Base-by-base conservation (phyloP, 192 early-diverging fungal species). In the Neocallimastix lanati region DNA sequence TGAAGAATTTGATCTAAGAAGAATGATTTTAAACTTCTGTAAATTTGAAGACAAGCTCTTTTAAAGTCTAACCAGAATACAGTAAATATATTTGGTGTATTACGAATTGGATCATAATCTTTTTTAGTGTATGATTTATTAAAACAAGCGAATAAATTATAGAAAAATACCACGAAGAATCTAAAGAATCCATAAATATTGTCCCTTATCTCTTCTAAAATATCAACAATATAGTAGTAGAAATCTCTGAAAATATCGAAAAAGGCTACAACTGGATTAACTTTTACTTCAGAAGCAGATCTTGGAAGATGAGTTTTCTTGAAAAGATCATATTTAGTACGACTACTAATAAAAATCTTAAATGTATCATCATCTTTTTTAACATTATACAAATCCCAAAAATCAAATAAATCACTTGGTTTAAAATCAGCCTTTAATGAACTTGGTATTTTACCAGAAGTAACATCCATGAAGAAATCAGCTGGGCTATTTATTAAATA, bases 381-480 rank as follows among this genome's bases (percentile, higher is more conserved):
- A n/a, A 2, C 1, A n/a, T 67, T 67, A 14, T 76, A 50, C 13
- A 40, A 28, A 28, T 77, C 83, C 83, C 88, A 90, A 82, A 85
- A 88, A 16, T 78, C 76, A 27, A 87, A 83, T 21, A 91, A 78
- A 40, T 87, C 82, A 4, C 81, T 76, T 4, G 88, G 85, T 77
- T 83, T 82, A 78, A 87, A 87, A 50, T 81, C 80, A 81, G 84
- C 81, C 28, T 83, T 77, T 37, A 80, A 78, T 25, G 79, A 78
- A 27, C 85, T 86, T 28, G 86, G 83, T 28, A 89, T 83, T 28
- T 84, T 84, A 76, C 89, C 89, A 28, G 90, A 85, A 2, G 86
- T 85, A n/a, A 92, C 86, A 79, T 92, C 90, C 91, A 92, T 92
- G 79, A 86, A 91, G 58, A 88, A 92, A 78, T 92, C 91, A 13